Conservation (phyloP, 2,329 filamentous ascomycete genomes). For the Ophiocordyceps unilateralis region DNA sequence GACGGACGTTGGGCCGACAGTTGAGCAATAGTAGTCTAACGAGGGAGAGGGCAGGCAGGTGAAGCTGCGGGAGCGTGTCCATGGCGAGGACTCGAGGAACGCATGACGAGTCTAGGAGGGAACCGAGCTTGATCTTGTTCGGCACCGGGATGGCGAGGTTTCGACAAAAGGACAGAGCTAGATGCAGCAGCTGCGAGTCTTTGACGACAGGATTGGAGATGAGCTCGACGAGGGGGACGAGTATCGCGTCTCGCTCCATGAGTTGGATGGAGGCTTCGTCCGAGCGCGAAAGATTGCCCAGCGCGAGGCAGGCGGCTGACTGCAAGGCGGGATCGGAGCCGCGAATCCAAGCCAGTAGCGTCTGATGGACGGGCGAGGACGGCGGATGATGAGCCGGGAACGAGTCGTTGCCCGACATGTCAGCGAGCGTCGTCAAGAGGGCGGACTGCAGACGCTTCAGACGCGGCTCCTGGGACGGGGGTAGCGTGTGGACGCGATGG, state of each 20-base stretch:
- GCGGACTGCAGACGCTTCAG: constrained; percentile 30
- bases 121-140: constrained; percentile 36
- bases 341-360: constrained; percentile 30
- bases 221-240: constrained; percentile 26
- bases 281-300: constrained; percentile 44
- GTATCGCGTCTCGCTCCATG: constrained; percentile 22
- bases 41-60: constrained; percentile 42
- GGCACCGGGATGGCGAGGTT: constrained; percentile 41
- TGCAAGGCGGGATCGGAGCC: constrained; percentile 25
- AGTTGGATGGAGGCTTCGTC: constrained; percentile 35
- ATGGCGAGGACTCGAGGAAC: constrained; percentile 37
- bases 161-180: constrained; percentile 42
- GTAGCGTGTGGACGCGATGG: constrained; percentile 26
- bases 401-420: constrained; percentile 30
- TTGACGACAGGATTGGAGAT: constrained; percentile 22
- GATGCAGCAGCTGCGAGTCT: constrained; percentile 36
- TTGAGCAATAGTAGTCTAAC: constrained; percentile 37
- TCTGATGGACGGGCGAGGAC: constrained; percentile 21
- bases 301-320: constrained; percentile 39
- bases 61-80: constrained; percentile 34
- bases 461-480: constrained; percentile 25
- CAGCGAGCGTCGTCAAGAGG: constrained; percentile 33
- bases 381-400: constrained; percentile 26
- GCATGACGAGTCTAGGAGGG: constrained; percentile 24
- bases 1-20: constrained; percentile 32